Percentiles rank a stretch among this genome's conserved stretches.
Evolutionary conservation across 2,329 filamentous ascomycete genomes (phyloP).

Genomic region (Colletotrichum sp.): DNA sequence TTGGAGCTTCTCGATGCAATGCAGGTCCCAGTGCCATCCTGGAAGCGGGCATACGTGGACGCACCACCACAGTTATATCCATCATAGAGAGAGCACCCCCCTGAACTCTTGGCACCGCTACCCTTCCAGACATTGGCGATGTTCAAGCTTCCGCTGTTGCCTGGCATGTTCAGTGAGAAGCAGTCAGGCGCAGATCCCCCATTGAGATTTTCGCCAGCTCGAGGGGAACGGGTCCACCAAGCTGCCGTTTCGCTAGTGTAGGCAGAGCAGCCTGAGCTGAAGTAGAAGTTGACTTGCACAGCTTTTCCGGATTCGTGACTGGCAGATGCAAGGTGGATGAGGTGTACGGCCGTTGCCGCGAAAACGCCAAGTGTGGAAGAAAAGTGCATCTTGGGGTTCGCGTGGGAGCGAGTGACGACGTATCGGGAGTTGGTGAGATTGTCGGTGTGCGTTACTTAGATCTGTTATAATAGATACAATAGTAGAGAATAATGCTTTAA

Average conservation of each 20-base stretch:
- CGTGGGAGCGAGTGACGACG: not conserved
- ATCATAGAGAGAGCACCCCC: not conserved
- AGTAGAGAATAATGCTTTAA: not conserved
- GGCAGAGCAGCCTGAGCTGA: not conserved
- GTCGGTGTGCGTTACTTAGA: too few species aligned
- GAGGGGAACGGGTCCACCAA: not conserved
- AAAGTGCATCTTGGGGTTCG: not conserved
- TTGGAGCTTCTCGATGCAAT: not conserved
- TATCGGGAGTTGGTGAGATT: not conserved
- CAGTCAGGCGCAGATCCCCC: not conserved
- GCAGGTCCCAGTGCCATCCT: not conserved
- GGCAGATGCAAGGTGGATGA: not conserved
- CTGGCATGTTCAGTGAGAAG: not conserved
- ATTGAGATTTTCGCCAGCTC: not conserved
- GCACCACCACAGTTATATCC: not conserved
- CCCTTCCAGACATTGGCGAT: not conserved
- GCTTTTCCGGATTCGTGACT: not conserved
- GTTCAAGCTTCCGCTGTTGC: not conserved
- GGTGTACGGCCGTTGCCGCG: not conserved
- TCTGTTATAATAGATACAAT: too few species aligned
- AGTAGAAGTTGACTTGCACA: slow-evolving; percentile 2
- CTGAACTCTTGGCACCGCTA: not conserved
- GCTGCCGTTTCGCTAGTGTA: slow-evolving; percentile 2
- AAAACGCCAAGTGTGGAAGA: not conserved
- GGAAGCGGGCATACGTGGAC: not conserved